Evolutionary conservation across 2,329 filamentous ascomycete genomes (phyloP).

Genomic region (Alternaria atra): DNA sequence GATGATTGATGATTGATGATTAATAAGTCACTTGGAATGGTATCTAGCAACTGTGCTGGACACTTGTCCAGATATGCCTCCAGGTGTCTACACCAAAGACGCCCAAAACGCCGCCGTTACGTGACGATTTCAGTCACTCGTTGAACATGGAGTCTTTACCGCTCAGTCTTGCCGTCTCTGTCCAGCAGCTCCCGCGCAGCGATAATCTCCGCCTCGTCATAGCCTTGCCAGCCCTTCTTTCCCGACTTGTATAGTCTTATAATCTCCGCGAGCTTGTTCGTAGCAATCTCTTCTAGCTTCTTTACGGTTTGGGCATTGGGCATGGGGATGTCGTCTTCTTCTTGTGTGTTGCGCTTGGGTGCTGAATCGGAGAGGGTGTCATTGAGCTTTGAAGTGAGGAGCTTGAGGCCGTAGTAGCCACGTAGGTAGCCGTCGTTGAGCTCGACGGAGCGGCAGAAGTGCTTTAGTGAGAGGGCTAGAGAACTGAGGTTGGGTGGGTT

Average conservation of each 20-base stretch:
- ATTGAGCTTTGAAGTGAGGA: slow-evolving; percentile 63
- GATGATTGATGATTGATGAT: slow-evolving; percentile 2
- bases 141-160: slow-evolving; percentile 11
- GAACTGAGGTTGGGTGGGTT: slow-evolving; percentile 46
- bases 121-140: neutral
- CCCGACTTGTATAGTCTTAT: slow-evolving; percentile 68
- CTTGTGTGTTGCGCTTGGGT: slow-evolving; percentile 37
- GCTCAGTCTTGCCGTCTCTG: slow-evolving; percentile 53
- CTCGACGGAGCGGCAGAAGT: slow-evolving; percentile 91
- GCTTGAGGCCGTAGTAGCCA: slow-evolving; percentile 89
- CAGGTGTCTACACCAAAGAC: slow-evolving; percentile 11
- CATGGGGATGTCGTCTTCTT: slow-evolving; percentile 55
- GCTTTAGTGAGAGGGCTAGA: slow-evolving; percentile 77
- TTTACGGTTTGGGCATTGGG: slow-evolving; percentile 69
- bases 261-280: slow-evolving; percentile 78
- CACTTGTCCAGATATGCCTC: slow-evolving; percentile 4
- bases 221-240: slow-evolving; percentile 76
- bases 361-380: slow-evolving; percentile 42
- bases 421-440: slow-evolving; percentile 92
- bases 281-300: slow-evolving; percentile 76
- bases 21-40: slow-evolving; percentile 5
- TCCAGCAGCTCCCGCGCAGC: slow-evolving; percentile 74
- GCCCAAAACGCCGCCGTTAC: slow-evolving; percentile 16
- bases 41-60: slow-evolving; percentile 7
- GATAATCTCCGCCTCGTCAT: slow-evolving; percentile 74